phyloP scores from a whole-genome alignment of 345 rosid genomes.

The Euphorbia tirucalli region DNA sequence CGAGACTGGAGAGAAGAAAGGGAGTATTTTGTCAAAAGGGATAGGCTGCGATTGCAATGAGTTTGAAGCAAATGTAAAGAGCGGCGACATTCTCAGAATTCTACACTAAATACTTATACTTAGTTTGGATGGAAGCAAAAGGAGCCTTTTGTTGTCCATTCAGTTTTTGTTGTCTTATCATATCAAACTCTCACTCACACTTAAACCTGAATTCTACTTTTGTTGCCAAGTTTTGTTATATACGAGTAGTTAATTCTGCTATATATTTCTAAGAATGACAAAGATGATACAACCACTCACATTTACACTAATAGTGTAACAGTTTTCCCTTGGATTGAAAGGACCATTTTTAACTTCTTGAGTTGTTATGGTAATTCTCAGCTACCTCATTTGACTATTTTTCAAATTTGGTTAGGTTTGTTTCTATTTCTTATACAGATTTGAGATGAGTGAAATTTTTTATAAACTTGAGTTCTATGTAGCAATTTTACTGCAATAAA shows the following conservation, averaged over 20 bases:
- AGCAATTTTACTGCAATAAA: too few relatives aligned
- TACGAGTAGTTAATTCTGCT: neutral
- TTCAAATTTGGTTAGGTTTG: too few relatives aligned
- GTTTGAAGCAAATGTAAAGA: conserved; percentile 59
- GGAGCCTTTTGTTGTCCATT: conserved; percentile 27
- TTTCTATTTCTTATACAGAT: too few relatives aligned
- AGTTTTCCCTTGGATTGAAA: too few relatives aligned
- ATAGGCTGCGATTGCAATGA: conserved; percentile 41
- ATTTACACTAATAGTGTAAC: neutral
- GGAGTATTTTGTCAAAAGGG: conserved; percentile 8
- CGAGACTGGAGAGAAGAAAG: conserved; percentile 15
- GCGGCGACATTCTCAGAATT: conserved; percentile 35
- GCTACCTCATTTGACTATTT: too few relatives aligned
- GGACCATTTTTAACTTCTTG: too few relatives aligned
- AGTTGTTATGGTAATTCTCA: too few relatives aligned
- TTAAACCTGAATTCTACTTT: neutral
- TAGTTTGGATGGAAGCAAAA: conserved; percentile 15
- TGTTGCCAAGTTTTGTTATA: conserved; percentile 1
- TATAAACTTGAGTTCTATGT: too few relatives aligned
- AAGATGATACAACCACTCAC: neutral
- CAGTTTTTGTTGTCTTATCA: conserved; percentile 21
- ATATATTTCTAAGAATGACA: neutral
- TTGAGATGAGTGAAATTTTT: too few relatives aligned
- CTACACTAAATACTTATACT: conserved; percentile 26
- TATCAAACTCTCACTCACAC: conserved; percentile 18